These are phyloP conservation scores for Thuja plicata DNA, from an alignment of 83 land plant species.

Conservation along the genomic window DNA sequence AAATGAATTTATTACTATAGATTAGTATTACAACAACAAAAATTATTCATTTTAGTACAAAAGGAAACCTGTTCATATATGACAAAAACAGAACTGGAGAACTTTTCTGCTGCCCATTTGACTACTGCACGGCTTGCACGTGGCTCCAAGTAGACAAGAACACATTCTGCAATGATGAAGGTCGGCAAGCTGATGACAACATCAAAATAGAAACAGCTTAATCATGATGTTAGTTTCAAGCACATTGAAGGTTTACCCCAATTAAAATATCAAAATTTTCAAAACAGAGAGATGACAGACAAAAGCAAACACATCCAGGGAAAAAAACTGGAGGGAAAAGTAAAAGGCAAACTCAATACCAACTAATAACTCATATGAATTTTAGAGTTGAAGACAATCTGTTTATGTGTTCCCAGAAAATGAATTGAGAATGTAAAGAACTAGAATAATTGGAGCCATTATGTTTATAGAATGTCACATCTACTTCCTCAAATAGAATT, in stretches of 20 bases:
- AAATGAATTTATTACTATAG: background rate
- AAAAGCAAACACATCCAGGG: background rate
- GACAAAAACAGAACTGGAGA: conserved; percentile 85
- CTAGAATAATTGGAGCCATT: background rate
- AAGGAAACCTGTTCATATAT: conserved; percentile 90
- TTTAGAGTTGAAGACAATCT: background rate
- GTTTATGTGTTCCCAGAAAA: background rate
- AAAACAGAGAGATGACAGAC: background rate
- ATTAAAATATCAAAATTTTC: background rate
- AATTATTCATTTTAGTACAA: background rate
- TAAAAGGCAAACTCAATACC: background rate
- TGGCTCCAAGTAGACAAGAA: conserved; percentile 95
- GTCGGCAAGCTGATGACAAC: conserved; percentile 88
- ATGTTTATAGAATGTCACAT: background rate
- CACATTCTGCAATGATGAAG: conserved; percentile 97
- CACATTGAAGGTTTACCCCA: background rate
- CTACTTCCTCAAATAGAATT: background rate
- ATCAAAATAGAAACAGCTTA: conserved; percentile 30
- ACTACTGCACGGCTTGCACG: conserved; percentile 70
- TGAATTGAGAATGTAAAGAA: background rate
- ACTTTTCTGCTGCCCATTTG: conserved; percentile 82
- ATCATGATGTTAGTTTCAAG: conserved; percentile 1
- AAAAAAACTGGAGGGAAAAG: background rate
- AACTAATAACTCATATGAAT: background rate
- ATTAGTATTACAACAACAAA: background rate